Conservation (phyloP, 345 rosid species). For the Litchi chinensis region DNA sequence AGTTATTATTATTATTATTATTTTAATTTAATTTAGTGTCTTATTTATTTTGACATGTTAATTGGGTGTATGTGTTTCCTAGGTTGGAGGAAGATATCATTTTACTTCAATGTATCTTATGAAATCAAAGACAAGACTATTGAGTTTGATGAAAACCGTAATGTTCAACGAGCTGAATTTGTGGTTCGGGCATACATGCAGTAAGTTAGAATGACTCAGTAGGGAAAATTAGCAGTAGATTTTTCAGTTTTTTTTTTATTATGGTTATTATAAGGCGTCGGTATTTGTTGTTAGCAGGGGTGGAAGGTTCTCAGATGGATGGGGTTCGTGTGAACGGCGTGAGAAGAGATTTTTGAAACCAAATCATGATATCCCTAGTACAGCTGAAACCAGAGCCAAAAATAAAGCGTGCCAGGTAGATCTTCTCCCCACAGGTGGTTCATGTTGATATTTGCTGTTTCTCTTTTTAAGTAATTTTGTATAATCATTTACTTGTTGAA, state of each 20-base stretch:
- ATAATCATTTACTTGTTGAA: not conserved
- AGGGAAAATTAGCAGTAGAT: constrained; percentile 1
- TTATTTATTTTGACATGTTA: constrained; percentile 11
- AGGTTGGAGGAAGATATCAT: constrained; percentile 99
- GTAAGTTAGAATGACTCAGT: constrained; percentile 40
- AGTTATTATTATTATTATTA: too few species aligned
- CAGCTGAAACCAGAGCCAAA: constrained; percentile 96
- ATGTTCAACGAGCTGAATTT: constrained; percentile 94
- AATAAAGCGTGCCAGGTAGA: constrained; percentile 91
- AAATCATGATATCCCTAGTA: constrained; percentile 88
- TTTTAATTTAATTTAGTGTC: not conserved
- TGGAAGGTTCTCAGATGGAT: constrained; percentile 88
- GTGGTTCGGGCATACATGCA: constrained; percentile 87
- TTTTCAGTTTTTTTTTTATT: not conserved
- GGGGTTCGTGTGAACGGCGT: constrained; percentile 94
- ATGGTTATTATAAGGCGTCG: not conserved
- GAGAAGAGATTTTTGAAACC: constrained; percentile 87
- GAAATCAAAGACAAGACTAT: constrained; percentile 90
- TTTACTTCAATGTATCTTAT: constrained; percentile 84
- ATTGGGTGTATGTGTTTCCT: constrained; percentile 16
- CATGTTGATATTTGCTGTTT: not conserved
- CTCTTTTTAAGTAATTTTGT: constrained; percentile 11
- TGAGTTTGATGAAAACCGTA: constrained; percentile 83
- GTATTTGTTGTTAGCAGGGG: constrained; percentile 43
- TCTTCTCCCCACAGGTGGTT: constrained; percentile 11